phyloP scores from a whole-genome alignment of 768 basidiomycete genomes.

The Mycena alexandri region DNA sequence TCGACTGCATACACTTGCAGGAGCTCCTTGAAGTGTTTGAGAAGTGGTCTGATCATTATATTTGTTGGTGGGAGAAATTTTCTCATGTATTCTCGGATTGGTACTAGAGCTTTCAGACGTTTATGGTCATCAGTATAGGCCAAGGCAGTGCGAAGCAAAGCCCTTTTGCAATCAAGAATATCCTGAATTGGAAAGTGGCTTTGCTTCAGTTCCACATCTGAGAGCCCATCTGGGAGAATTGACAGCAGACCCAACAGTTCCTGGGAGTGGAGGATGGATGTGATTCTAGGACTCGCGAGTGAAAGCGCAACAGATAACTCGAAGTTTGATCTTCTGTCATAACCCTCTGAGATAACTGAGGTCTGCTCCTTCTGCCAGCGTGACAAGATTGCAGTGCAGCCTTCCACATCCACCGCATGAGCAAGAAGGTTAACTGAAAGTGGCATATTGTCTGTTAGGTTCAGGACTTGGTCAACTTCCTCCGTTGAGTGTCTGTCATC shows the following conservation, averaged over 20 bases:
- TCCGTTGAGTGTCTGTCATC: neutral
- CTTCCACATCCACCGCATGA: neutral
- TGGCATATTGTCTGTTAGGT: neutral
- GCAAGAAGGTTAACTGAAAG: neutral
- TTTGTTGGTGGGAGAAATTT: neutral
- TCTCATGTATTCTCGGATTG: slow-evolving; percentile 11
- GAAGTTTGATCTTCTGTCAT: slow-evolving; percentile 5
- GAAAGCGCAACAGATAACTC: slow-evolving; percentile 7
- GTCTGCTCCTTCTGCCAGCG: neutral
- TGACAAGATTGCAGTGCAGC: neutral
- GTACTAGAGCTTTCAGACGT: neutral
- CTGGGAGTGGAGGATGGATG: neutral
- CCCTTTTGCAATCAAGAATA: slow-evolving; percentile 4
- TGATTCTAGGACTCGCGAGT: neutral
- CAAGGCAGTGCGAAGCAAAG: slow-evolving; percentile 1
- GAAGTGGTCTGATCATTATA: neutral
- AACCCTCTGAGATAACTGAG: neutral
- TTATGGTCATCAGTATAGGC: neutral
- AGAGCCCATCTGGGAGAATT: slow-evolving; percentile 1
- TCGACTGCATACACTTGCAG: neutral
- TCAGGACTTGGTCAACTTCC: neutral
- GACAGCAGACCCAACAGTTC: slow-evolving; percentile 6
- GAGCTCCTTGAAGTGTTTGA: neutral
- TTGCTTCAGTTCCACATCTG: neutral
- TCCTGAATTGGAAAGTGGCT: neutral